Evolutionary conservation across 2,329 filamentous ascomycete species (phyloP).

Genomic region (Clarireedia hainanense): DNA sequence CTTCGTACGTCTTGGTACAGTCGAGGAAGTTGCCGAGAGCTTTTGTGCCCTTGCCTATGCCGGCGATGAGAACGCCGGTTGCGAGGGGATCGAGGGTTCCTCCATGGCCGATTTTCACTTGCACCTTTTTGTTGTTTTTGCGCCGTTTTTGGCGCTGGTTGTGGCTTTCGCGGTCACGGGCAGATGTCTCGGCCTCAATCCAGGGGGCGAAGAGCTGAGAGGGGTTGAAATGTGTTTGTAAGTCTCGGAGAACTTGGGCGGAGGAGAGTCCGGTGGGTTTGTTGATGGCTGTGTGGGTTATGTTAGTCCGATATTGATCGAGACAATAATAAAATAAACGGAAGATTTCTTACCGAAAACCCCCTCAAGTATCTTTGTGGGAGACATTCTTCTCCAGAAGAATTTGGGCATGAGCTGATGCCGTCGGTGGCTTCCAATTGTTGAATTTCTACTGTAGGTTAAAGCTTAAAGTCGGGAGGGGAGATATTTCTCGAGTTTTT

Average conservation of each 20-base stretch:
- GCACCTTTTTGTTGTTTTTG: conserved; percentile 45
- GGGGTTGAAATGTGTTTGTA: conserved; percentile 75
- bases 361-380: conserved; percentile 48
- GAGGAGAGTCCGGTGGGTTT: conserved; percentile 85
- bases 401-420: conserved; percentile 16
- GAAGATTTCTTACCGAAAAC: conserved; percentile 44
- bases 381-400: conserved; percentile 25
- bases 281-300: conserved; percentile 64
- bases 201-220: conserved; percentile 74
- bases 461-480: background rate
- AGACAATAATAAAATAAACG: background rate
- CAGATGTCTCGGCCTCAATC: conserved; percentile 54
- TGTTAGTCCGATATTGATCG: background rate
- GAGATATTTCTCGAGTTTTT: conserved; percentile 1
- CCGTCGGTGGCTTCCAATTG: background rate
- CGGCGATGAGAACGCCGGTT: conserved; percentile 84
- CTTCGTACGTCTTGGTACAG: conserved; percentile 92
- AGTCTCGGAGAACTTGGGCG: conserved; percentile 81
- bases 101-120: conserved; percentile 93
- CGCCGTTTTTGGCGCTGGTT: conserved; percentile 50
- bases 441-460: no score
- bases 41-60: conserved; percentile 84
- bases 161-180: conserved; percentile 48
- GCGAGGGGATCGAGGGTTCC: conserved; percentile 92
- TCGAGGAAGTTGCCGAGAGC: conserved; percentile 67